Conservation (phyloP, 1,139 yeast genomes). For the Zygotorulaspora mrakii region DNA sequence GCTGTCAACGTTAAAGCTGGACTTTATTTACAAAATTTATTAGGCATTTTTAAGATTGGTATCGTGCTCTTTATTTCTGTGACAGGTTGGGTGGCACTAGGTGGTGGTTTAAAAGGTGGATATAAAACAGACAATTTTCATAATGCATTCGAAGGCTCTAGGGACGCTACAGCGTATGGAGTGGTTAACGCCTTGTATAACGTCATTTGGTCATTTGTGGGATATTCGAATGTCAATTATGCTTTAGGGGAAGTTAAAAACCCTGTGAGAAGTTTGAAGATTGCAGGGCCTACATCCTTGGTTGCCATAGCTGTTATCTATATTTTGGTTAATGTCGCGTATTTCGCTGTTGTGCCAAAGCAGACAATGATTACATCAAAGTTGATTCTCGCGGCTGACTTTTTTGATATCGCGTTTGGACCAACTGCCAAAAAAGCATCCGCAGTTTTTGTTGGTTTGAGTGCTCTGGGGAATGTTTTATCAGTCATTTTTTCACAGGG, state of each 20-base stretch:
- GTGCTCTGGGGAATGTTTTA: slow-evolving; percentile 74
- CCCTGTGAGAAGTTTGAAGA: slow-evolving; percentile 62
- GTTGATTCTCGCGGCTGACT: slow-evolving; percentile 68
- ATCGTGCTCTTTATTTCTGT: slow-evolving; percentile 65
- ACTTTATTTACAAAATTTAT: slow-evolving; percentile 58
- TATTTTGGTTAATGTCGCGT: slow-evolving; percentile 66
- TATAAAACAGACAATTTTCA: slow-evolving; percentile 56
- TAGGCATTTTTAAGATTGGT: slow-evolving; percentile 69
- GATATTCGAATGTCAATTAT: slow-evolving; percentile 74
- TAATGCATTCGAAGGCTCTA: slow-evolving; percentile 56
- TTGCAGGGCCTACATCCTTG: slow-evolving; percentile 72
- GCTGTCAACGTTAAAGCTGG: slow-evolving; percentile 62
- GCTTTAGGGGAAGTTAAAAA: slow-evolving; percentile 75
- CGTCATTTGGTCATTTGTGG: slow-evolving; percentile 77
- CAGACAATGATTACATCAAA: slow-evolving; percentile 58
- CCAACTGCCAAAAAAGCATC: slow-evolving; percentile 58
- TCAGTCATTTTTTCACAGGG: slow-evolving; percentile 78
- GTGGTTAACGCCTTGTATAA: slow-evolving; percentile 73
- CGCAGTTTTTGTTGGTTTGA: slow-evolving; percentile 68
- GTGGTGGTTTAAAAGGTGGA: slow-evolving; percentile 57
- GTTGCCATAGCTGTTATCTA: slow-evolving; percentile 57
- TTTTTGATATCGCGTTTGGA: slow-evolving; percentile 72
- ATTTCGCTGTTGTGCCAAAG: slow-evolving; percentile 72
- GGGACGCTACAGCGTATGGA: slow-evolving; percentile 66
- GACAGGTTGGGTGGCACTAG: slow-evolving; percentile 80